Conservation (phyloP, 805 yeast genomes). For the Teunomyces tritomae region DNA sequence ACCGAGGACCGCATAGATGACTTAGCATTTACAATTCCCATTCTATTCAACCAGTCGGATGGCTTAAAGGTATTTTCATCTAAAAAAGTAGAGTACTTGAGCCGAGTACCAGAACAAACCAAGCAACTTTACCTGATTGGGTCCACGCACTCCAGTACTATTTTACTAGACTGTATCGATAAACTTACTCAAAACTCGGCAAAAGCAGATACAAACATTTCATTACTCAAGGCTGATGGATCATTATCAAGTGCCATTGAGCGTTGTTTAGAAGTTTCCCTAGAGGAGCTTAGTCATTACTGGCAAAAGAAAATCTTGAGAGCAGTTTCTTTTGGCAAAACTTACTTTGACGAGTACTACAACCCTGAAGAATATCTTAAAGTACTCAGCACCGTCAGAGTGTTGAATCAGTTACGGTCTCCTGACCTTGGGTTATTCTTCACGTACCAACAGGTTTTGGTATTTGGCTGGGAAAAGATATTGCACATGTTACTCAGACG, state of each 20-base stretch:
- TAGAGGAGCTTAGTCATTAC: slow-evolving; percentile 69
- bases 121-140: slow-evolving; percentile 76
- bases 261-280: slow-evolving; percentile 70
- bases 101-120: slow-evolving; percentile 58
- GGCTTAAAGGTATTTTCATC: slow-evolving; percentile 68
- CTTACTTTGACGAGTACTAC: slow-evolving; percentile 50
- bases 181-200: slow-evolving; percentile 67
- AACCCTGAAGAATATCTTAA: slow-evolving; percentile 57
- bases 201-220: slow-evolving; percentile 75
- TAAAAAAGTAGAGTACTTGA: slow-evolving; percentile 56
- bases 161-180: slow-evolving; percentile 70
- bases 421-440: slow-evolving; percentile 66
- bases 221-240: slow-evolving; percentile 44
- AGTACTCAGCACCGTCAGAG: slow-evolving; percentile 59
- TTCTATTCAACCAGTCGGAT: slow-evolving; percentile 56
- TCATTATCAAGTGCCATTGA: slow-evolving; percentile 58
- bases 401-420: slow-evolving; percentile 67
- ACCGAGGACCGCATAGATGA: slow-evolving; percentile 11
- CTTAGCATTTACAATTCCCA: slow-evolving; percentile 31
- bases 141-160: slow-evolving; percentile 77
- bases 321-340: slow-evolving; percentile 87
- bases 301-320: slow-evolving; percentile 79
- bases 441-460: slow-evolving; percentile 53
- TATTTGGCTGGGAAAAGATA: slow-evolving; percentile 53
- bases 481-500: slow-evolving; percentile 58